Base-by-base conservation (phyloP, 1,284 basidiomycete genomes). In the Apiotrichum veenhuisii region DNA sequence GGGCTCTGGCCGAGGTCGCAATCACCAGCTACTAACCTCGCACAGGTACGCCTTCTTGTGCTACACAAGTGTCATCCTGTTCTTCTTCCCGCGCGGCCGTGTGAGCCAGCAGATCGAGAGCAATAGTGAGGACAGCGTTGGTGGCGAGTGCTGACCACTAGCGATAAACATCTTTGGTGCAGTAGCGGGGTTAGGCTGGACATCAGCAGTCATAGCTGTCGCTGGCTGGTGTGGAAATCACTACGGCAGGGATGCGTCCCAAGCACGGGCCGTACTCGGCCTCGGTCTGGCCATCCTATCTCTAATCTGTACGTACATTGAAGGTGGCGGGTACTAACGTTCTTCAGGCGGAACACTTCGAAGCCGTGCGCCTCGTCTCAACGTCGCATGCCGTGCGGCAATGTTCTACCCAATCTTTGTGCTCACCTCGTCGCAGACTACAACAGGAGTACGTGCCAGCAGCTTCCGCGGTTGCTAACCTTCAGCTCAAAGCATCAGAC, bases 391-490 rank as follows among this genome's bases (percentile, higher is more conserved):
- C 4, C 65, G 76, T 20, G 75, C 76, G 15, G 64, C 64, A 9
- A 54, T 77, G 27, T 77, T 78, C 64, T 72, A 72, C 42, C 68
- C 74, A 11, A 73, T 78, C 40, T 78, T 75, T 63, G 47, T 70
- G 9, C 53, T 77, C 34, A 76, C 75, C 1, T 53, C 57, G 22
- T 57, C 66, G 15, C 69, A 74, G 42, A 54, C 36, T 7, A 64
- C 75, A 26, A 68, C 64, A 12, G 25, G 55, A 23, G 72, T 74
- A 42, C n/a, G 48, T 26, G 5, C n/a, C 8, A 17, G 4, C 26
- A 9, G 4, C 12, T 5, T 14, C 15, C 4, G 15, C 11, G 37
- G 9, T 2, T 30, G 12, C 11, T 49, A 48, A 15, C 40, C 25
- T 12, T 1, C 49, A 58, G 57, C 42, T 58, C 17, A 15, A 33